Evolutionary conservation across 148 eudicot genomes (phyloP), one percentile per base, ranked within the genome.

Genomic region (Rhododendron griersonianum): DNA sequence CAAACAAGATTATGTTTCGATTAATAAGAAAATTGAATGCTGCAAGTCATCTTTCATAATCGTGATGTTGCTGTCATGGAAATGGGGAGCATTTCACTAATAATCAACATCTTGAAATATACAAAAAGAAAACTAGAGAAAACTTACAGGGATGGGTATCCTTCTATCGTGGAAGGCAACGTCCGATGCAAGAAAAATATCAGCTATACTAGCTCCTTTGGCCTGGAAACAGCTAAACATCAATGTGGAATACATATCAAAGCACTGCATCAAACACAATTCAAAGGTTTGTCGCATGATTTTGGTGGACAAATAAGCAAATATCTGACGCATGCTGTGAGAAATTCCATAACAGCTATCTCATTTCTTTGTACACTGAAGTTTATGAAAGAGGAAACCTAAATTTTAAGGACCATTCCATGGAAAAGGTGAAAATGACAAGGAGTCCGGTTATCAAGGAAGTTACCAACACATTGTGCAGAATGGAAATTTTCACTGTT

Each of bases 141-240:
- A 73, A 88, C 98, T 93, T 92, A 97, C 99, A 84, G 98, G 99
- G 84, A 97, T 93, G 5, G 99, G 98, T 86, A 94, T 95, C 90
- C 99, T 93, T 83, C 99, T 90, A 83, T 97, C 99, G 81, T 97
- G 99, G 89, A 97, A 97, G 69, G 98, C 96, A 85, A 97, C 87
- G 30, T 95, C 95, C 69, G 98, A 92, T 83, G 92, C 98, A 87
- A 95, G 91, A 86, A 85, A 95, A 73, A 97, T 93, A 91, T 97
- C 98, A 44, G 98, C 94, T 81, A 97, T 91, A 85, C 87, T 87
- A 80, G 99, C 98, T 84, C 96, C 99, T 89, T 97, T 97, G 86
- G 89, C 99, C 99, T 97, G 93, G 65, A 90, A 87, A 83, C 59
- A 81, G 82, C 35, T 30, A 69, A 69, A 28, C 37, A 28, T 69